Evolutionary conservation across 768 basidiomycete species (phyloP).

Genomic region (Russula ochroleuca): DNA sequence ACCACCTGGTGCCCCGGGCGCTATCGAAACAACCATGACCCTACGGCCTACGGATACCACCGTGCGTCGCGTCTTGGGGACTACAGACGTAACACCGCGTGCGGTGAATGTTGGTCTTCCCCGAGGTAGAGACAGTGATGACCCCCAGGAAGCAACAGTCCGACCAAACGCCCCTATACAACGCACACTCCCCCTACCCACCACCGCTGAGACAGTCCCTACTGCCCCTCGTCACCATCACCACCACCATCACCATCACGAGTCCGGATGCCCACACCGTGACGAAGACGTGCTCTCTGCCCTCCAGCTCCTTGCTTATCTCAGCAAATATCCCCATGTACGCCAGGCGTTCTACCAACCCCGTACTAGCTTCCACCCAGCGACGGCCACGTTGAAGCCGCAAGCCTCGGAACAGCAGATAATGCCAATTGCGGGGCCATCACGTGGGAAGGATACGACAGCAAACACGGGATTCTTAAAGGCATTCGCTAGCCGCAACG

Average conservation of each 20-base stretch:
- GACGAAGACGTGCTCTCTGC: slow-evolving; percentile 92
- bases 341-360: slow-evolving; percentile 93
- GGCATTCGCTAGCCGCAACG: slow-evolving; percentile 47
- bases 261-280: slow-evolving; percentile 63
- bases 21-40: slow-evolving; percentile 43
- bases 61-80: slow-evolving; percentile 32
- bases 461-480: slow-evolving; percentile 39
- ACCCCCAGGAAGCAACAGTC: slow-evolving; percentile 25
- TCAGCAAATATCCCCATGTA: slow-evolving; percentile 97
- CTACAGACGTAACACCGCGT: slow-evolving; percentile 52
- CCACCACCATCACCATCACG: slow-evolving; percentile 38
- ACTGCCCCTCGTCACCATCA: slow-evolving; percentile 33
- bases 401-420: slow-evolving; percentile 23
- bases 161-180: slow-evolving; percentile 25
- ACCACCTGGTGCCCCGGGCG: slow-evolving; percentile 87
- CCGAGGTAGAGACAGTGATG: slow-evolving; percentile 27
- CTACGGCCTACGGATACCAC: slow-evolving; percentile 26
- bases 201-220: slow-evolving; percentile 18
- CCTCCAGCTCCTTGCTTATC: slow-evolving; percentile 90
- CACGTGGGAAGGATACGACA: slow-evolving; percentile 17
- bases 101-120: slow-evolving; percentile 58
- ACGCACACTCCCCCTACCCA: slow-evolving; percentile 25
- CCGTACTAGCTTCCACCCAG: slow-evolving; percentile 76
- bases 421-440: slow-evolving; percentile 24
- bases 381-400: slow-evolving; percentile 40